Percentiles rank a stretch among this genome's conserved stretches.
Conservation (phyloP, 1,284 basidiomycete species). For the Apiotrichum veenhuisii region DNA sequence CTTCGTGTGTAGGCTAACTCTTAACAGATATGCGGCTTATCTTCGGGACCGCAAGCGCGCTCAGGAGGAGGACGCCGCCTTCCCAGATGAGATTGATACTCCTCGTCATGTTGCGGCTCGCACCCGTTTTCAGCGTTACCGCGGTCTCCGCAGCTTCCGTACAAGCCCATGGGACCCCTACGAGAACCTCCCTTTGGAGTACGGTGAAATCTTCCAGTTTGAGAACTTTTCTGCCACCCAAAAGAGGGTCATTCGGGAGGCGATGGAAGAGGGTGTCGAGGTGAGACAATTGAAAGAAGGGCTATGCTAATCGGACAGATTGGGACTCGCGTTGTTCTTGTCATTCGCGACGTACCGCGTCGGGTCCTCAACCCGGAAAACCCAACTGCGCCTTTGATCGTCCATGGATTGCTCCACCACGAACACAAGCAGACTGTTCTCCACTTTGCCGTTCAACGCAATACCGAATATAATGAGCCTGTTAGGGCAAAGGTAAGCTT, state of each 20-base stretch:
- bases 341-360: constrained; percentile 67
- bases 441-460: constrained; percentile 89
- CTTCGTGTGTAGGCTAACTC: constrained; percentile 5
- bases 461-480: constrained; percentile 86
- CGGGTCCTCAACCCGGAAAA: constrained; percentile 48
- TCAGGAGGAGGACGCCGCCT: constrained; percentile 73
- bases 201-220: constrained; percentile 94
- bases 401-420: constrained; percentile 85
- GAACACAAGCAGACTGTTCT: constrained; percentile 95
- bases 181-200: constrained; percentile 91
- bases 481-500: constrained; percentile 78
- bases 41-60: constrained; percentile 55
- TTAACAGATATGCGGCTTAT: constrained; percentile 64
- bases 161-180: constrained; percentile 97
- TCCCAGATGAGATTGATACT: constrained; percentile 98
- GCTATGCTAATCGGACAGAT: constrained; percentile 53
- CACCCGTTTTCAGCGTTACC: constrained; percentile 85
- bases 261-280: constrained; percentile 64
- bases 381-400: constrained; percentile 58
- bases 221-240: constrained; percentile 89
- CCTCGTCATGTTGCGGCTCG: constrained; percentile 80
- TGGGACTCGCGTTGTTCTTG: constrained; percentile 71
- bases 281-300: constrained; percentile 50
- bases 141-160: constrained; percentile 86
- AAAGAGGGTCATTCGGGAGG: constrained; percentile 64